These are phyloP conservation scores for Spergularia bocconei DNA, from an alignment of 148 eudicot genomes.

Conservation along the genomic window DNA sequence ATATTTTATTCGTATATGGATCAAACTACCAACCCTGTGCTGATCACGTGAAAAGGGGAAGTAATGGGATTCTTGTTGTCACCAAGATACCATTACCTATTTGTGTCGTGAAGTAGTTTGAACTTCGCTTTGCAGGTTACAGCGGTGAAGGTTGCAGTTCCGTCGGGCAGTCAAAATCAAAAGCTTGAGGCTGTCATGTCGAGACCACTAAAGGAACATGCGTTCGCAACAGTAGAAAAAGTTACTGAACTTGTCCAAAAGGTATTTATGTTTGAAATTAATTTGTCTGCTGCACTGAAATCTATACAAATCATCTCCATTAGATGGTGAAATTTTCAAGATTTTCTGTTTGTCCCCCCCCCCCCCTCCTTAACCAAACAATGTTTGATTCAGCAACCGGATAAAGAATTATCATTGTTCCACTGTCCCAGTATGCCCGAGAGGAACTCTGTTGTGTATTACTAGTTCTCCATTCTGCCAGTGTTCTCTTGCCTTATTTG, in stretches of 20 bases:
- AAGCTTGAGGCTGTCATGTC: constrained; percentile 54
- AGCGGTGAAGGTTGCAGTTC: constrained; percentile 78
- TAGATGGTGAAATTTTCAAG: background rate
- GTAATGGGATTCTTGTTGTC: background rate
- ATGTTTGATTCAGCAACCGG: too few species aligned
- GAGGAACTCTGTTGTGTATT: too few species aligned
- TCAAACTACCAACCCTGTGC: background rate
- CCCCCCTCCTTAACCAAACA: background rate
- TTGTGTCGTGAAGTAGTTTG: background rate
- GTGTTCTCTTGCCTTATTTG: too few species aligned
- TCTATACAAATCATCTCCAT: background rate
- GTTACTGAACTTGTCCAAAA: constrained; percentile 83
- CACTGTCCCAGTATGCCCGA: too few species aligned
- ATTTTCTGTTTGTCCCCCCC: background rate
- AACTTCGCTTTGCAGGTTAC: constrained; percentile 56
- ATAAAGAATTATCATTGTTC: too few species aligned
- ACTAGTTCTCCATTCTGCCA: too few species aligned
- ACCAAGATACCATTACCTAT: background rate
- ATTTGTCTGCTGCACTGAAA: background rate
- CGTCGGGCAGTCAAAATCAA: constrained; percentile 67
- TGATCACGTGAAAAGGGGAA: background rate
- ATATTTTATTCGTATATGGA: background rate
- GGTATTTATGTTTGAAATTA: constrained; percentile 35
- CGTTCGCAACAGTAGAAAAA: constrained; percentile 89
- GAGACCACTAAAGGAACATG: constrained; percentile 92